Base-by-base conservation (phyloP, 805 yeast genomes). In the Ogataea nonfermentans region DNA sequence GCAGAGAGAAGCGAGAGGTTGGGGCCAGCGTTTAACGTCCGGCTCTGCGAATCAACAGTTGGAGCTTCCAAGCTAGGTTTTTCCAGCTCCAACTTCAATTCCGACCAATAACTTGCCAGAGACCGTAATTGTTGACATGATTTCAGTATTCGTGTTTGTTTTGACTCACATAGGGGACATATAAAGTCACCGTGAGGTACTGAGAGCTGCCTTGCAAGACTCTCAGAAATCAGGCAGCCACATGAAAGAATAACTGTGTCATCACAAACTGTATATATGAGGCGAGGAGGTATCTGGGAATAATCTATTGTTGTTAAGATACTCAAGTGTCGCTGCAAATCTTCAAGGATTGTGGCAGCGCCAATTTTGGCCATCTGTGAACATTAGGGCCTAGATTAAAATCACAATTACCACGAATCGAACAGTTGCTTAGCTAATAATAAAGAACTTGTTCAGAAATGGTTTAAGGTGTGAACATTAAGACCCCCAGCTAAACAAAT, bases 191-290 rank as follows among this genome's bases (percentile, higher is more conserved):
- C 14, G 2, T 37, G 26, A 22, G 52, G 40, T 29, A 54, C 15
- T 2, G 53, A 32, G 9, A 65, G 36, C 14, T 49, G 47, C 2
- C 40, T 41, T 1, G 56, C 62, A 4, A 68, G 43, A 4, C 37
- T 37, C 24, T 63, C 65, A 1, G 72, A 64, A 4, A 69, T 51
- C 2, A 69, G 35, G 47, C 73, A 67, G 1, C 74, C 75, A 47
- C 75, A 70, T 1, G 65, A 47, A 3, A 68, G 46, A 22, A 65
- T 55, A 2, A 62, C 53, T 24, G 55, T 48, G 36, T 65, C 70
- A n/a, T 44, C 40, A 10, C 54, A 52, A 2, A 56, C 37, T 6
- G 41, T 47, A 7, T 39, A 43, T 5, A 61, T 37, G 2, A 56
- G 37, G 1, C 34, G 17, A 0, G 60, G 56, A 3, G 57, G 55